phyloP scores from a whole-genome alignment of 2,329 filamentous ascomycete genomes.

The Apiospora rasikravindrae region DNA sequence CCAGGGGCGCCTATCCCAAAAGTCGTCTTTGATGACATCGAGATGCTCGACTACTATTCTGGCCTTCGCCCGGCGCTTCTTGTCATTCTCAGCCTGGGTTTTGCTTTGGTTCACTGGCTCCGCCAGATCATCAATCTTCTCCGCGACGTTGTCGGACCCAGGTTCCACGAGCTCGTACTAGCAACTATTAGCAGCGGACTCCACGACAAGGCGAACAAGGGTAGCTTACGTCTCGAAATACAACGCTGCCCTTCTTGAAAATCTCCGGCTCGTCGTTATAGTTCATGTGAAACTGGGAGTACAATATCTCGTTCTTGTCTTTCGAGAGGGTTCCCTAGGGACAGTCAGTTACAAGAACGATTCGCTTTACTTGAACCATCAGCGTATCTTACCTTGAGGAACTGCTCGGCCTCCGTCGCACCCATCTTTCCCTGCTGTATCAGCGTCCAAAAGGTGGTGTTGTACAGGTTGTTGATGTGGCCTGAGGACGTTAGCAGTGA shows the following conservation, averaged over 20 bases:
- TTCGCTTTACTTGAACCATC: no score
- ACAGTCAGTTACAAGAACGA: constrained; percentile 28
- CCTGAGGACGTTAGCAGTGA: constrained; percentile 54
- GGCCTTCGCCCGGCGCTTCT: constrained; percentile 81
- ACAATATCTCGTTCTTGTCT: constrained; percentile 97
- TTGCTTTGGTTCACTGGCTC: constrained; percentile 68
- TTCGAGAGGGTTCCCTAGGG: constrained; percentile 76
- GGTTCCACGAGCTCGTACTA: constrained; percentile 76
- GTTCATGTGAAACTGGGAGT: constrained; percentile 87
- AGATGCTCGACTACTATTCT: constrained; percentile 82
- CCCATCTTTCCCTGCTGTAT: constrained; percentile 79
- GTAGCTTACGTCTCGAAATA: constrained; percentile 76
- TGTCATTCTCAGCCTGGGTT: constrained; percentile 82
- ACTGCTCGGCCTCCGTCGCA: constrained; percentile 78
- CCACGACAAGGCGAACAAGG: not conserved
- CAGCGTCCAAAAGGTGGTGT: constrained; percentile 93
- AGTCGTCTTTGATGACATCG: constrained; percentile 94
- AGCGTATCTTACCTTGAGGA: constrained; percentile 66
- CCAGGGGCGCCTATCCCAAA: constrained; percentile 90
- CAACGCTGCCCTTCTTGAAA: constrained; percentile 89
- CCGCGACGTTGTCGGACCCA: constrained; percentile 49
- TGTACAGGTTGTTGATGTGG: constrained; percentile 98
- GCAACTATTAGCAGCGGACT: constrained; percentile 31
- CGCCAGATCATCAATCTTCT: constrained; percentile 54
- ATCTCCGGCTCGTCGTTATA: constrained; percentile 97